These are phyloP conservation scores for Coniella vitis DNA, from an alignment of 2,329 filamentous ascomycete genomes.

Conservation along the genomic window DNA sequence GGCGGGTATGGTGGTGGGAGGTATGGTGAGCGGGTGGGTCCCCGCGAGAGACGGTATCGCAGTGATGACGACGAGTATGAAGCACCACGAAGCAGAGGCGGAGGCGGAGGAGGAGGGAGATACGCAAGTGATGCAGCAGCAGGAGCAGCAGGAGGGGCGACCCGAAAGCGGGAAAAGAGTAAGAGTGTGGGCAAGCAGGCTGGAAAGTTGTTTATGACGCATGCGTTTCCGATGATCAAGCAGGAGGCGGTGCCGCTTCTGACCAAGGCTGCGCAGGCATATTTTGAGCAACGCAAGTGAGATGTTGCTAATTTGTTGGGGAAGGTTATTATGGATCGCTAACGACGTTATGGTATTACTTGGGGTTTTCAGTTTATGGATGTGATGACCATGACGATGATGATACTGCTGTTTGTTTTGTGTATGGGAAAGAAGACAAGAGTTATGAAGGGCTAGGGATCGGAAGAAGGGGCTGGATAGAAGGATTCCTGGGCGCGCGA, in stretches of 20 bases:
- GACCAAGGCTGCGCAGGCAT: slow-evolving; percentile 16
- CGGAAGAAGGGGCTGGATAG: too few relatives aligned
- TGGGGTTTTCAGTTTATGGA: too few relatives aligned
- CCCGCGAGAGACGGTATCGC: not conserved
- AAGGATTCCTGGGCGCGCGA: too few relatives aligned
- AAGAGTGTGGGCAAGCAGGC: slow-evolving; percentile 13
- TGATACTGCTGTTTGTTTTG: too few relatives aligned
- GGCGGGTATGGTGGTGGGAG: not conserved
- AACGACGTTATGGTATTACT: too few relatives aligned
- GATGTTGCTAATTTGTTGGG: too few relatives aligned
- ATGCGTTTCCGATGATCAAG: slow-evolving; percentile 15
- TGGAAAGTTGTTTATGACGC: slow-evolving; percentile 15
- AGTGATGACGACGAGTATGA: slow-evolving; percentile 2
- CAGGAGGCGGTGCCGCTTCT: slow-evolving; percentile 16
- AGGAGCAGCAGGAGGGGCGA: not conserved
- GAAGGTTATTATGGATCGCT: too few relatives aligned
- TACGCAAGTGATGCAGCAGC: not conserved
- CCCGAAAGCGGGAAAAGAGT: slow-evolving; percentile 8
- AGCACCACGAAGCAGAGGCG: too few relatives aligned
- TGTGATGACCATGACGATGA: too few relatives aligned
- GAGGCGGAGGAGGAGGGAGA: not conserved
- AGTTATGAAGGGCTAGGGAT: too few relatives aligned
- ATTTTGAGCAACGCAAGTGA: slow-evolving; percentile 9
- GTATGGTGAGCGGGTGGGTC: not conserved
- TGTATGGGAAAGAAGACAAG: too few relatives aligned